Conservation (phyloP, 2,329 filamentous ascomycete genomes). For the Fusarium begoniae region DNA sequence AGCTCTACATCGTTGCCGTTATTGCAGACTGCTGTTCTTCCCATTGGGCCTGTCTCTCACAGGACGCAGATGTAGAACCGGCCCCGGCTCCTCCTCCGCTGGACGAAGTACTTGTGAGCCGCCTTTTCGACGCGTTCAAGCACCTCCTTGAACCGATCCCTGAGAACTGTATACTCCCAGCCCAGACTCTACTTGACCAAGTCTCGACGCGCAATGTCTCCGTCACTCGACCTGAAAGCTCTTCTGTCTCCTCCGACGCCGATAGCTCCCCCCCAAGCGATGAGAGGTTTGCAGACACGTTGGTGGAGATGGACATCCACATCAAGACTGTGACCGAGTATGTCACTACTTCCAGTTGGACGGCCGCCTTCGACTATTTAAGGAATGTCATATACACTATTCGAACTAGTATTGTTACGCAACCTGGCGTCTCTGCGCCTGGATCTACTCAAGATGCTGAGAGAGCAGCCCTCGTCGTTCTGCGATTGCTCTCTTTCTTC, state of each 20-base stretch:
- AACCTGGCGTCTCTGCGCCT: slow-evolving; percentile 47
- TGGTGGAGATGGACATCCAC: slow-evolving; percentile 61
- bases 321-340: slow-evolving; percentile 69
- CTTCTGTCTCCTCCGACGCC: slow-evolving; percentile 25
- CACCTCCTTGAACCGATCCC: slow-evolving; percentile 66
- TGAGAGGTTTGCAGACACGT: slow-evolving; percentile 47
- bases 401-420: slow-evolving; percentile 54
- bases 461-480: slow-evolving; percentile 59
- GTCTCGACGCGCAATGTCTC: slow-evolving; percentile 50
- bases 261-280: slow-evolving; percentile 31
- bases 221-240: slow-evolving; percentile 44
- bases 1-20: slow-evolving; percentile 70
- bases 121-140: slow-evolving; percentile 65
- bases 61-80: slow-evolving; percentile 31
- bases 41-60: slow-evolving; percentile 63
- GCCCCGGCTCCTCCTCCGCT: slow-evolving; percentile 51
- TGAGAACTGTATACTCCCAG: slow-evolving; percentile 65
- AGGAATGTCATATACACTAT: slow-evolving; percentile 61
- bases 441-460: slow-evolving; percentile 61
- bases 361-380: slow-evolving; percentile 66
- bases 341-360: slow-evolving; percentile 72
- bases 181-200: slow-evolving; percentile 67
- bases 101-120: slow-evolving; percentile 60
- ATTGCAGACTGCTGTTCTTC: slow-evolving; percentile 72
- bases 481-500: slow-evolving; percentile 69